A percentile compares a stretch with the other conserved stretches of the same genome.
phyloP scores from a whole-genome alignment of 306 rosid genomes.

The Mimosa pudica region DNA sequence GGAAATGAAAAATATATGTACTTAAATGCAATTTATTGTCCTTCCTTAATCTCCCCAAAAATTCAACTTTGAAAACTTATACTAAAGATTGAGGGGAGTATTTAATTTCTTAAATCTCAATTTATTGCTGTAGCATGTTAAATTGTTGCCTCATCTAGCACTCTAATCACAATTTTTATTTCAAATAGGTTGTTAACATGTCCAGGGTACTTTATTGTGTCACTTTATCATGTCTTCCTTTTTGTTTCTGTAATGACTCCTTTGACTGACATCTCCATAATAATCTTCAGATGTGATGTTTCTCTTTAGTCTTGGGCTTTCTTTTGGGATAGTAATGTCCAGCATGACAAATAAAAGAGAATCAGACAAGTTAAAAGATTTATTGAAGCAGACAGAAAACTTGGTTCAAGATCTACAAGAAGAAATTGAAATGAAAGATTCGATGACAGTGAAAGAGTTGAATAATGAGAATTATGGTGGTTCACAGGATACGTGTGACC shows the following conservation, averaged over 20 bases:
- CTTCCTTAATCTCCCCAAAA: no score
- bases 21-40: no score
- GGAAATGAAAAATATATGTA: no score
- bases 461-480: conserved; percentile 56
- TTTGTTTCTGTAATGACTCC: conserved; percentile 15
- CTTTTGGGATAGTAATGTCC: conserved; percentile 68
- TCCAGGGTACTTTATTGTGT: conserved; percentile 8
- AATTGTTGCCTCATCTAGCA: not conserved
- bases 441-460: conserved; percentile 72
- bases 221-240: not conserved
- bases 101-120: not conserved
- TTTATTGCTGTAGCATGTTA: not conserved
- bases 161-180: conserved; percentile 20
- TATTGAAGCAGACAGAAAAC: conserved; percentile 68
- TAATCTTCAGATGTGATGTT: conserved; percentile 49
- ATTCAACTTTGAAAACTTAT: no score
- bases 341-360: conserved; percentile 56
- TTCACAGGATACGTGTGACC: conserved; percentile 49
- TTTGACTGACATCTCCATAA: conserved; percentile 31
- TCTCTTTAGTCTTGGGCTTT: conserved; percentile 71
- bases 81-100: no score
- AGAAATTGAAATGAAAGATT: conserved; percentile 85
- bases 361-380: conserved; percentile 56
- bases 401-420: conserved; percentile 82
- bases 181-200: not conserved